Conservation (phyloP, 352 stramenopile genomes). For the Thalassiosira livingstoniorum region DNA sequence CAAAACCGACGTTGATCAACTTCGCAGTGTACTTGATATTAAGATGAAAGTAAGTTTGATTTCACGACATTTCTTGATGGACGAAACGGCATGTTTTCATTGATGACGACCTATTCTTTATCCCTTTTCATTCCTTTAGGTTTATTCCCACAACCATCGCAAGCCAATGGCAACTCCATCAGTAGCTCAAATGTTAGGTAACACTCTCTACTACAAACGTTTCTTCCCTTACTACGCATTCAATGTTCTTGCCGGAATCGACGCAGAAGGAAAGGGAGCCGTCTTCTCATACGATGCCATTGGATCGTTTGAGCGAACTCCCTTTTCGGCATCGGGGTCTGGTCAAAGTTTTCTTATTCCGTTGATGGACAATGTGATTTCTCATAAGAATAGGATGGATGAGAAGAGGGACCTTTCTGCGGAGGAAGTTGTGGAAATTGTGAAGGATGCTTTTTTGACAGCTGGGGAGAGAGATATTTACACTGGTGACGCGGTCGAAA, state of each 20-base stretch:
- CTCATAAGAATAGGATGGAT: slow-evolving; percentile 92
- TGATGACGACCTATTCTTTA: neutral
- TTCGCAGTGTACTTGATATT: slow-evolving; percentile 88
- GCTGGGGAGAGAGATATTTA: slow-evolving; percentile 99
- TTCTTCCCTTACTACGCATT: slow-evolving; percentile 99
- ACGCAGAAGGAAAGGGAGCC: slow-evolving; percentile 94
- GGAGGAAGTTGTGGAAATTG: slow-evolving; percentile 96
- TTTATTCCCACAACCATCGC: slow-evolving; percentile 95
- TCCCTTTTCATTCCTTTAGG: slow-evolving; percentile 20
- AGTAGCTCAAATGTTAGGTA: slow-evolving; percentile 96
- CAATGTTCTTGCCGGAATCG: slow-evolving; percentile 96
- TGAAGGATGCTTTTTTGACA: slow-evolving; percentile 99
- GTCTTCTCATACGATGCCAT: slow-evolving; percentile 99
- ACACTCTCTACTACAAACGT: slow-evolving; percentile 96
- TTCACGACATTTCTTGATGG: too few species aligned
- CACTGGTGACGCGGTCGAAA: slow-evolving; percentile 97
- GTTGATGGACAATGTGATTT: slow-evolving; percentile 97
- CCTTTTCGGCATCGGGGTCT: slow-evolving; percentile 88
- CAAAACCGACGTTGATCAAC: slow-evolving; percentile 89
- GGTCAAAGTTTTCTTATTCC: slow-evolving; percentile 98
- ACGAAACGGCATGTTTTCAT: slow-evolving; percentile 24
- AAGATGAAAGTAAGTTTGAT: slow-evolving; percentile 78
- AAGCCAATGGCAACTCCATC: slow-evolving; percentile 91
- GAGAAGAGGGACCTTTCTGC: slow-evolving; percentile 90
- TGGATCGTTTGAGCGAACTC: slow-evolving; percentile 90